phyloP scores from a whole-genome alignment of 371 early-diverging fungal genomes.

The Apophysomyces trapeziformis region DNA sequence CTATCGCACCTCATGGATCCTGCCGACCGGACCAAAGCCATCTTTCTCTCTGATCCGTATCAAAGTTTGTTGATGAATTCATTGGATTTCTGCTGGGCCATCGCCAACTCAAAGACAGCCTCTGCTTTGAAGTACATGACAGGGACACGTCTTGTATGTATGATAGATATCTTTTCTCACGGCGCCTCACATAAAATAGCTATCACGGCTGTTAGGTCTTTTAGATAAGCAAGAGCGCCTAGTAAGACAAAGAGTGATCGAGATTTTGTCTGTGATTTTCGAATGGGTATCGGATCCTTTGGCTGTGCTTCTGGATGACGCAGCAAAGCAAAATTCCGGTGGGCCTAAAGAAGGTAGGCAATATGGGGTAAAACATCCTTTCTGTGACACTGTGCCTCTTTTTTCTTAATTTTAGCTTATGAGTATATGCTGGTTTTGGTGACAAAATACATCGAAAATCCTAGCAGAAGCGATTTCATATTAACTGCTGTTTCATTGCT shows the following conservation, averaged over 20 bases:
- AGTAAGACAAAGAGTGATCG: constrained; percentile 30
- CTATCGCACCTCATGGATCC: constrained; percentile 27
- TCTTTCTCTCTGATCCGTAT: constrained; percentile 13
- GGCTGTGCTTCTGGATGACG: constrained; percentile 10
- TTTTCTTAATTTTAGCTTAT: constrained; percentile 11
- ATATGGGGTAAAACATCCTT: not conserved
- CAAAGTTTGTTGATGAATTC: constrained; percentile 27
- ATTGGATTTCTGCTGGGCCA: constrained; percentile 44
- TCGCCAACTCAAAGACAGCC: constrained; percentile 22
- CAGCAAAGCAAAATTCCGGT: not conserved
- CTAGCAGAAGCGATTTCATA: not conserved
- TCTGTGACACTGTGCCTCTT: not conserved
- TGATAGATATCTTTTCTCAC: not conserved
- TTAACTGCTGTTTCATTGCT: constrained; percentile 17
- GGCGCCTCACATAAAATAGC: constrained; percentile 13
- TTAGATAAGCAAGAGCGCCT: constrained; percentile 25
- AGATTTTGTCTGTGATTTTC: constrained; percentile 36
- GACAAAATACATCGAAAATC: constrained; percentile 2
- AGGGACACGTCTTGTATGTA: constrained; percentile 29
- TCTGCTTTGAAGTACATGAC: constrained; percentile 25
- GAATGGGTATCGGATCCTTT: constrained; percentile 32
- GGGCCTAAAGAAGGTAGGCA: not conserved
- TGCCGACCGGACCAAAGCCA: constrained; percentile 18
- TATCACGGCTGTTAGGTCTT: constrained; percentile 19
- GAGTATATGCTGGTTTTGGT: constrained; percentile 10